These are phyloP conservation scores for Pseudogymnoascus sp. DNA, from an alignment of 2,329 filamentous ascomycete species.

Conservation along the genomic window DNA sequence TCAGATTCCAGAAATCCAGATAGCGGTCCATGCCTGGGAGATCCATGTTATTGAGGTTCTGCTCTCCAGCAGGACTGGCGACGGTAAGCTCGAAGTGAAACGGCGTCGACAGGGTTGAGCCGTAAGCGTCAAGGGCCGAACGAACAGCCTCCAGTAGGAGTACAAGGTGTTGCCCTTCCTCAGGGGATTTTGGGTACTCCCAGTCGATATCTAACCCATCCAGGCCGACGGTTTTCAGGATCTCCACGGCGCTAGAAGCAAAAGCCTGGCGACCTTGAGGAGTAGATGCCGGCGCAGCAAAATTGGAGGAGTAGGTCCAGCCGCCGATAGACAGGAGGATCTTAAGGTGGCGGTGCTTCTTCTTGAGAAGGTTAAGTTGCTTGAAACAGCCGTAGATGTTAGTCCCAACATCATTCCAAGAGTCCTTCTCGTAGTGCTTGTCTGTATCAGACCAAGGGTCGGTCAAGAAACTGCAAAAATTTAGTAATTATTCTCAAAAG, in stretches of 20 bases:
- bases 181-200: constrained; percentile 53
- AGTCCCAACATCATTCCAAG: constrained; percentile 63
- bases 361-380: constrained; percentile 79
- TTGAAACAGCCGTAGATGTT: constrained; percentile 88
- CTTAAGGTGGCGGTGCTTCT: constrained; percentile 74
- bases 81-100: constrained; percentile 58
- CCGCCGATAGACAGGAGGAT: constrained; percentile 81
- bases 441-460: constrained; percentile 62
- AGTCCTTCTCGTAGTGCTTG: constrained; percentile 64
- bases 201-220: constrained; percentile 64
- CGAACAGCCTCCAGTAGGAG: constrained; percentile 51
- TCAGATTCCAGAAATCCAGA: constrained; percentile 72
- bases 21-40: constrained; percentile 57
- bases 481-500: constrained; percentile 4
- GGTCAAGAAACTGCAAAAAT: constrained; percentile 39
- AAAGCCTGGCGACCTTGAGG: constrained; percentile 62
- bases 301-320: constrained; percentile 87
- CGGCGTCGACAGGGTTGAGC: constrained; percentile 32
- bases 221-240: constrained; percentile 76
- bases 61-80: constrained; percentile 54
- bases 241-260: constrained; percentile 62
- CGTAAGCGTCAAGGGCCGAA: constrained; percentile 51
- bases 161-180: constrained; percentile 52
- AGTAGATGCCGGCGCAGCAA: constrained; percentile 67
- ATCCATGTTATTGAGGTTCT: constrained; percentile 57